Evolutionary conservation across 1,284 basidiomycete genomes (phyloP), one percentile per base, ranked within the genome.

Genomic region (Peniophora sp.): DNA sequence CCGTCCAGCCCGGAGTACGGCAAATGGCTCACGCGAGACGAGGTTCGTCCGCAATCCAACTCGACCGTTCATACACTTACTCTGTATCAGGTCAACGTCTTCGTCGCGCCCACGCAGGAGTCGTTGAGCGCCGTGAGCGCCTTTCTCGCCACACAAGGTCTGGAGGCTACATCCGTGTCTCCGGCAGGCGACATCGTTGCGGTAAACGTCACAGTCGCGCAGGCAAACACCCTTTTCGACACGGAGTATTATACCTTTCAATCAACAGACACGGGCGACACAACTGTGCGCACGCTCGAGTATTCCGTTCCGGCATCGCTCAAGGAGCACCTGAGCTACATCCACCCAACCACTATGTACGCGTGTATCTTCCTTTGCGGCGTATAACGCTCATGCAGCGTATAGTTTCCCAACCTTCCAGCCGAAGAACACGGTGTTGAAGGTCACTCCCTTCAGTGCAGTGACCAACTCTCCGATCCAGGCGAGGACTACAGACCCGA

Each of bases 61-160:
- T 6, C n/a, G 38, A n/a, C 8, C 38, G 38, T 20, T n/a, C 5
- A n/a, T 41, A n/a, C 38, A 20, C 19, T n/a, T 17, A 8, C n/a
- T n/a, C 16, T 6, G 16, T n/a, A 41, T 16, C 6, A 72, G 67
- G 66, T 70, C 9, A 66, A 69, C 50, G 56, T 61, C 6, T 69
- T 67, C 55, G 65, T 69, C 16, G 60, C 62, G 2, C 72, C 72
- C 2, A 54, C 58, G 8, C 48, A 57, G 3, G 64, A 65, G 23
- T 59, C 62, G 5, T 54, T 64, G 11, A 52, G 54, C 10, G 54
- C 60, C 3, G 65, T 71, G 9, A 59, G 61, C 32, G 50, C 60
- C 38, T 71, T 63, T 62, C 59, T 70, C 12, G 52, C 61, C 2
- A 51, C 54, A 3, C 59, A 68, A 48, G 61, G 61, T 20, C 56